A percentile compares a stretch with the other conserved stretches of the same genome.
These are phyloP conservation scores for Plasmopara halstedii DNA, from an alignment of 352 stramenopile species.

Conservation along the genomic window DNA sequence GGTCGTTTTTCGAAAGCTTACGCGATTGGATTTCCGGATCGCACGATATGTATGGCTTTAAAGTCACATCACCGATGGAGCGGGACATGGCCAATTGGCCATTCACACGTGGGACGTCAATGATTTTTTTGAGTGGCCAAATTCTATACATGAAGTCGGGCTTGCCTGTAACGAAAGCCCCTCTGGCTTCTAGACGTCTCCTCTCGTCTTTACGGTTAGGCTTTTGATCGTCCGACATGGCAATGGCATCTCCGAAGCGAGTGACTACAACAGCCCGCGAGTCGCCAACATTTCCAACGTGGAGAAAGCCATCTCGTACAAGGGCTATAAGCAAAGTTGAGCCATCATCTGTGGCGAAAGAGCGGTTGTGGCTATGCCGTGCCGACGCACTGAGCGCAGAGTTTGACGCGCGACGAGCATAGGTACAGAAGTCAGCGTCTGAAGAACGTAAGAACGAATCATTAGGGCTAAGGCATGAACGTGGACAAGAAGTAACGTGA, in stretches of 20 bases:
- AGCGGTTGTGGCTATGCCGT: conserved; percentile 21
- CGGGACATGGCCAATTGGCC: conserved; percentile 72
- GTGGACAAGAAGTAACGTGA: not conserved
- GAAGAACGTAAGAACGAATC: conserved; percentile 1
- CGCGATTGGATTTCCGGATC: conserved; percentile 73
- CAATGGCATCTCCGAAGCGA: conserved; percentile 40
- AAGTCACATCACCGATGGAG: conserved; percentile 73
- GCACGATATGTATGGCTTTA: conserved; percentile 70
- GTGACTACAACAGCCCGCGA: conserved; percentile 68
- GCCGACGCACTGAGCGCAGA: conserved; percentile 18
- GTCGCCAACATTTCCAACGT: conserved; percentile 79
- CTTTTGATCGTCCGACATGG: conserved; percentile 76
- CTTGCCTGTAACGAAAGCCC: conserved; percentile 54
- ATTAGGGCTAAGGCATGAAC: too few relatives aligned
- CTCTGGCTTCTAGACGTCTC: conserved; percentile 59
- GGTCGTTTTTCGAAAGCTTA: conserved; percentile 41
- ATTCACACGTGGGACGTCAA: conserved; percentile 80
- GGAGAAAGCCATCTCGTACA: conserved; percentile 54
- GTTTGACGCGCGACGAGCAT: conserved; percentile 35
- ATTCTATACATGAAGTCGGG: conserved; percentile 58
- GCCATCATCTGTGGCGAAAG: conserved; percentile 66
- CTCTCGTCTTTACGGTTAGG: conserved; percentile 70
- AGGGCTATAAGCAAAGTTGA: conserved; percentile 74
- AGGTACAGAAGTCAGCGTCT: conserved; percentile 64
- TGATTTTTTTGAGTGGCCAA: conserved; percentile 66